Evolutionary conservation across 179 eudicot species (phyloP).

Genomic region (Vitellaria paradoxa): DNA sequence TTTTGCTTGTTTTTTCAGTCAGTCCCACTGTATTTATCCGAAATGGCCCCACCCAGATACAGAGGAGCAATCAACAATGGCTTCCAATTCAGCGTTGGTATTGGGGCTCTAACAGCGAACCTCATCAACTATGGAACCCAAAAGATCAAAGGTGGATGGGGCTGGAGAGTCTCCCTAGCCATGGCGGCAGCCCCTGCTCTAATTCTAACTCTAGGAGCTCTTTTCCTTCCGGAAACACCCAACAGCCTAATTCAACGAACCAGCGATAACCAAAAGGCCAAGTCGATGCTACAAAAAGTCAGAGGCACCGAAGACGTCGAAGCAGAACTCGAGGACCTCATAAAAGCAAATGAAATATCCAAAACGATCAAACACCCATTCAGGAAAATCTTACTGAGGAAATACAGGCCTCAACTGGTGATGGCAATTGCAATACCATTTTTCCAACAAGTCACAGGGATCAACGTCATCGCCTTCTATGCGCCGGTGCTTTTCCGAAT

Average conservation of each 20-base stretch:
- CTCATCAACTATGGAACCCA: conserved; percentile 28
- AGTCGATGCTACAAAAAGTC: conserved; percentile 23
- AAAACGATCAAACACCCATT: conserved; percentile 26
- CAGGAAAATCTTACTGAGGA: conserved; percentile 18
- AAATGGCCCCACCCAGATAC: conserved; percentile 39
- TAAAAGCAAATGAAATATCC: conserved; percentile 23
- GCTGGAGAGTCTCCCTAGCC: conserved; percentile 40
- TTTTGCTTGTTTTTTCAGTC: conserved; percentile 22
- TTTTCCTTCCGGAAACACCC: conserved; percentile 45
- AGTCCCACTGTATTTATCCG: conserved; percentile 41
- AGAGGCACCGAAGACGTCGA: conserved; percentile 30
- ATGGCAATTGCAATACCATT: conserved; percentile 33
- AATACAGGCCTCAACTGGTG: conserved; percentile 33
- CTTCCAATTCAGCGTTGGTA: conserved; percentile 30
- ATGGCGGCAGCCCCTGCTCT: conserved; percentile 37
- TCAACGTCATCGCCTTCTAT: conserved; percentile 43
- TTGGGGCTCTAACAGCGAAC: conserved; percentile 25
- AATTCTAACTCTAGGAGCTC: conserved; percentile 28
- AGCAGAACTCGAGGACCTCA: conserved; percentile 30
- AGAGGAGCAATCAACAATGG: conserved; percentile 42
- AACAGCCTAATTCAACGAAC: conserved; percentile 36
- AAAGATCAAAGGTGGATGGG: conserved; percentile 33
- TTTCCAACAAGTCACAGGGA: conserved; percentile 43
- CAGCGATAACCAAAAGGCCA: conserved; percentile 20
- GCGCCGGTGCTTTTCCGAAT: conserved; percentile 37